Percentiles rank a stretch among this genome's conserved stretches.
These are phyloP conservation scores for Pythium monospermum DNA, from an alignment of 352 stramenopile species.

Conservation along the genomic window DNA sequence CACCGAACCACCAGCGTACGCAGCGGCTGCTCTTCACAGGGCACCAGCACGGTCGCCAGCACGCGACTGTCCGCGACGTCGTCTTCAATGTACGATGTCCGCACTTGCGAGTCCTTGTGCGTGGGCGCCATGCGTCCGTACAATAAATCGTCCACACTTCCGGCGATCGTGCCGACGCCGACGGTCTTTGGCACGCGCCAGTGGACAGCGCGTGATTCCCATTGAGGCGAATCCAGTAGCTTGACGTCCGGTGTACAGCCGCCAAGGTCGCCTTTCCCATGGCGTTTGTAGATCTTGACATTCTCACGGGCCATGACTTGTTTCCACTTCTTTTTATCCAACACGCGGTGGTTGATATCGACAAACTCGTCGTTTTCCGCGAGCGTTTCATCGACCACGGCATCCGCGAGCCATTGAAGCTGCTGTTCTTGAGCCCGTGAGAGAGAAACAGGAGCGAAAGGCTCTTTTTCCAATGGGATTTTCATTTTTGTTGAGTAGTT, in stretches of 20 bases:
- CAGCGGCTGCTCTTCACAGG: not conserved
- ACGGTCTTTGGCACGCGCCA: not conserved
- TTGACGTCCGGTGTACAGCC: constrained; percentile 7
- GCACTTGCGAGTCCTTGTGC: not conserved
- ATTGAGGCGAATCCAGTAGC: no score
- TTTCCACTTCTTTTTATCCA: constrained; percentile 21
- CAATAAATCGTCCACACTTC: not conserved
- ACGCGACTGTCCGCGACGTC: not conserved
- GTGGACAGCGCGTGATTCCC: no score
- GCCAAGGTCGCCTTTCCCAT: constrained; percentile 6
- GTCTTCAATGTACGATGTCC: not conserved
- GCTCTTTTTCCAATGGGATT: constrained; percentile 39
- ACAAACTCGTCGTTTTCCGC: constrained; percentile 17
- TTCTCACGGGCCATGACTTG: constrained; percentile 18
- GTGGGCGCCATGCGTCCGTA: not conserved
- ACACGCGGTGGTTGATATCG: constrained; percentile 4
- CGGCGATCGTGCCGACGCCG: not conserved
- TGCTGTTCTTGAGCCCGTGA: constrained; percentile 7
- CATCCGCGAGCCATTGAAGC: constrained; percentile 13
- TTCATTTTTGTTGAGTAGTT: constrained; percentile 43
- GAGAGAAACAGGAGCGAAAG: constrained; percentile 46
- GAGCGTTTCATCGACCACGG: constrained; percentile 13
- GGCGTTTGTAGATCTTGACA: constrained; percentile 19
- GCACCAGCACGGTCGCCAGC: not conserved
- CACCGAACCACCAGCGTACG: not conserved